phyloP scores from a whole-genome alignment of 768 basidiomycete species.

The Coprinopsis cinerea region DNA sequence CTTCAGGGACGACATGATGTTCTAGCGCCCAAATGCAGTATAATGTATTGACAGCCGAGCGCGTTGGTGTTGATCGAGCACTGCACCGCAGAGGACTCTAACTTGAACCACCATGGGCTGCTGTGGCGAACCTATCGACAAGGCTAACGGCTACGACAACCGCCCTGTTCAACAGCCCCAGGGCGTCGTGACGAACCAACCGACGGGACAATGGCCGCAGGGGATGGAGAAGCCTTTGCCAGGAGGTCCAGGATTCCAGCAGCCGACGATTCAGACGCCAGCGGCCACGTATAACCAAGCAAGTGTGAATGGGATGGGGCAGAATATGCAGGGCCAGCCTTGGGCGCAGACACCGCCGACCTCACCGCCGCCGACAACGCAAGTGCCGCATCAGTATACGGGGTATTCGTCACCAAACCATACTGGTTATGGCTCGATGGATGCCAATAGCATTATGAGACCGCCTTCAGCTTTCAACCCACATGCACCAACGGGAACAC shows the following conservation, averaged over 20 bases:
- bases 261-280: slow-evolving; percentile 37
- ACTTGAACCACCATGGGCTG: slow-evolving; percentile 47
- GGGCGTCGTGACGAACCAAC: slow-evolving; percentile 44
- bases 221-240: slow-evolving; percentile 35
- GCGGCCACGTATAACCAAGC: slow-evolving; percentile 26
- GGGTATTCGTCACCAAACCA: slow-evolving; percentile 16
- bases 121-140: slow-evolving; percentile 46
- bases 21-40: slow-evolving; percentile 5
- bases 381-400: slow-evolving; percentile 16
- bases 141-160: slow-evolving; percentile 23
- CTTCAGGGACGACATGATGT: slow-evolving; percentile 4
- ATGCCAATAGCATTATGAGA: slow-evolving; percentile 22
- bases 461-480: slow-evolving; percentile 26
- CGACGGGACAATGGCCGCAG: slow-evolving; percentile 28
- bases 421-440: slow-evolving; percentile 15
- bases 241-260: slow-evolving; percentile 16
- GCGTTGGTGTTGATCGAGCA: background rate
- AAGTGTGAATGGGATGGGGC: slow-evolving; percentile 19
- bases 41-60: background rate
- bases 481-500: slow-evolving; percentile 14
- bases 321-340: slow-evolving; percentile 17
- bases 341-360: slow-evolving; percentile 34
- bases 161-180: slow-evolving; percentile 25
- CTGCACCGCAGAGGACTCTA: background rate
- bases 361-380: slow-evolving; percentile 27